Conservation (phyloP, 208 protist genomes). For the Tritrichomonas musculus region DNA sequence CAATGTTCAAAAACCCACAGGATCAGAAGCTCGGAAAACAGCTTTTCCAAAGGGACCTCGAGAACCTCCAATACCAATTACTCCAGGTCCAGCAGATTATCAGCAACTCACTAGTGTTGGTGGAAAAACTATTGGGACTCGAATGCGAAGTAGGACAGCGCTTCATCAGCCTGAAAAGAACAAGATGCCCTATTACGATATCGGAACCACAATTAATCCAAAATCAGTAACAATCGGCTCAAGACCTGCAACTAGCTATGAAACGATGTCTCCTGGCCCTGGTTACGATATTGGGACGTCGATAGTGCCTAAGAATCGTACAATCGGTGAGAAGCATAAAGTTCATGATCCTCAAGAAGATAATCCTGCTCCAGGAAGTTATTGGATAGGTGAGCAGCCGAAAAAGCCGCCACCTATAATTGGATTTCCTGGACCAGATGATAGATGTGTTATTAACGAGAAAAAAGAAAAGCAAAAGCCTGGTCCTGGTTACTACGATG, state of each 20-base stretch:
- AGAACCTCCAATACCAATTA: background rate
- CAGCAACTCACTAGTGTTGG: background rate
- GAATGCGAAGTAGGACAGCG: background rate
- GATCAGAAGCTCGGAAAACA: background rate
- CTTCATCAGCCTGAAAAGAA: background rate
- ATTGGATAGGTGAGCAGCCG: background rate
- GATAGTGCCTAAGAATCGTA: background rate
- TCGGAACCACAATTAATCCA: conserved; percentile 22
- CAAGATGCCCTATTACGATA: background rate
- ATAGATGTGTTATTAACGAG: background rate
- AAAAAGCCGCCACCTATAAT: background rate
- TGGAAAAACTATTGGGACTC: background rate
- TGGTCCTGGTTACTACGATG: background rate
- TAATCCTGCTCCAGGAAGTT: background rate
- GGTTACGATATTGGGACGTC: background rate
- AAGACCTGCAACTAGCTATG: background rate
- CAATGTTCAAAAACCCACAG: background rate
- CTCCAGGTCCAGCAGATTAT: background rate
- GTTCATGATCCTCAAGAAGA: background rate
- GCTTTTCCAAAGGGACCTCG: background rate
- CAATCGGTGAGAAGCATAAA: background rate
- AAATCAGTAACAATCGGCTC: background rate
- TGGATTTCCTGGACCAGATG: background rate
- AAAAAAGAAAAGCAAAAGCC: background rate
- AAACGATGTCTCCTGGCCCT: conserved; percentile 1